Conservation (phyloP, 306 rosid genomes). For the Acmispon strigosus region DNA sequence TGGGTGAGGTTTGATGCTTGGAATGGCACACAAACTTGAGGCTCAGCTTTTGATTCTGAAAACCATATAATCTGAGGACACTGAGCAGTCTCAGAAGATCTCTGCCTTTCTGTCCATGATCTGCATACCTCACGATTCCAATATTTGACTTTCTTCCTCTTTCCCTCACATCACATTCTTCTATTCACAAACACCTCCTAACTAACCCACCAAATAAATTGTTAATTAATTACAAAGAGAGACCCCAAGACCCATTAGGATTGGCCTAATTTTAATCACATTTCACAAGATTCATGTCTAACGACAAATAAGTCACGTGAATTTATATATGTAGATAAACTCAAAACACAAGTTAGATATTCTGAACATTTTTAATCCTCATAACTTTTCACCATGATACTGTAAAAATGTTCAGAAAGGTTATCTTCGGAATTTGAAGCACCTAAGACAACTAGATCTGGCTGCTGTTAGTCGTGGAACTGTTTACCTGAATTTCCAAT, state of each 20-base stretch:
- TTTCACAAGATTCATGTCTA: neutral
- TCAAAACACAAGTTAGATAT: neutral
- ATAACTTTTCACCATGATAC: slow-evolving; percentile 8
- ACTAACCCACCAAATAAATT: neutral
- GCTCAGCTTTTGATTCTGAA: neutral
- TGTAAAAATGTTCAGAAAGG: slow-evolving; percentile 11
- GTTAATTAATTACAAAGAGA: neutral
- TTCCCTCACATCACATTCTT: neutral
- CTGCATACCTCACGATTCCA: slow-evolving; percentile 36
- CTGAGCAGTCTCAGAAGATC: slow-evolving; percentile 27
- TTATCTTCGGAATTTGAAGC: slow-evolving; percentile 53
- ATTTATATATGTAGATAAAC: too few species aligned
- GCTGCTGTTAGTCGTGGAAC: neutral
- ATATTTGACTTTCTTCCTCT: slow-evolving; percentile 28
- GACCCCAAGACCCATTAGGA: neutral
- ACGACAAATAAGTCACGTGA: too few species aligned
- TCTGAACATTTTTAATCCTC: neutral
- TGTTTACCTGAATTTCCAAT: slow-evolving; percentile 20
- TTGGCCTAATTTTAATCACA: neutral
- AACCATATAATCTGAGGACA: slow-evolving; percentile 5
- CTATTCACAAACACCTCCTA: neutral
- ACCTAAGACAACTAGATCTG: slow-evolving; percentile 13
- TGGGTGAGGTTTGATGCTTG: neutral
- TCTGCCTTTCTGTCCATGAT: slow-evolving; percentile 30
- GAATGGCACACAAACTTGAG: slow-evolving; percentile 5